These are phyloP conservation scores for Metarhizium guizhouense DNA, from an alignment of 2,329 filamentous ascomycete genomes.

Conservation along the genomic window DNA sequence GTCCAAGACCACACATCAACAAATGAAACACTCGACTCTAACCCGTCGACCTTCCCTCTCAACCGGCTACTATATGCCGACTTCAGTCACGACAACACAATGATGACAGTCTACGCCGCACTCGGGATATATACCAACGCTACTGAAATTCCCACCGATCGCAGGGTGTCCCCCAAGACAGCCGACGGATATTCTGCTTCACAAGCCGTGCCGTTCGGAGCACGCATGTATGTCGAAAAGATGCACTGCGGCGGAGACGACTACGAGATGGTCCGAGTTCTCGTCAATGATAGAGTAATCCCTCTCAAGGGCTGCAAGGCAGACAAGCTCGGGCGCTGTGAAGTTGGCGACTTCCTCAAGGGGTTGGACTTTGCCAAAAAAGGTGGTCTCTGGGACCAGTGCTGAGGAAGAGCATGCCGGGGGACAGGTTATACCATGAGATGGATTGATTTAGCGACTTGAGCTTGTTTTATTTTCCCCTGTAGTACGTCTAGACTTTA, in stretches of 20 bases:
- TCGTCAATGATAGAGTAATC: constrained; percentile 79
- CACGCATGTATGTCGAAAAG: constrained; percentile 80
- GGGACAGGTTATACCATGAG: not conserved
- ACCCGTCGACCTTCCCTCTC: constrained; percentile 64
- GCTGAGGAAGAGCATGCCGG: constrained; percentile 21
- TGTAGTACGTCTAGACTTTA: too few relatives aligned
- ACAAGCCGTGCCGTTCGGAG: constrained; percentile 76
- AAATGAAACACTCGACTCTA: constrained; percentile 66
- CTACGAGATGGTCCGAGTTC: constrained; percentile 66
- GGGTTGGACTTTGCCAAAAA: constrained; percentile 63
- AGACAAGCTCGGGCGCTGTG: constrained; percentile 64
- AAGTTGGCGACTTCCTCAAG: constrained; percentile 59
- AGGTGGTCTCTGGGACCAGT: constrained; percentile 67
- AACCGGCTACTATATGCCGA: constrained; percentile 66
- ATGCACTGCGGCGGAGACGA: constrained; percentile 51
- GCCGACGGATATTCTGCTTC: constrained; percentile 63
- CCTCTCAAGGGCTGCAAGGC: constrained; percentile 60
- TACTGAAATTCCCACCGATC: constrained; percentile 39
- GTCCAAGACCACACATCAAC: constrained; percentile 67
- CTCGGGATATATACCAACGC: constrained; percentile 70
- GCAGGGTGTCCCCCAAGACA: constrained; percentile 38
- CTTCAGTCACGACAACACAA: constrained; percentile 87
- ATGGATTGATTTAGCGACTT: not conserved
- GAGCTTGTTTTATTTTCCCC: not conserved
- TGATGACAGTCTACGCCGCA: constrained; percentile 67